Percentiles rank a stretch among this genome's conserved stretches.
Evolutionary conservation across 768 basidiomycete species (phyloP).

Genomic region (Erythrobasidium yunnanense): DNA sequence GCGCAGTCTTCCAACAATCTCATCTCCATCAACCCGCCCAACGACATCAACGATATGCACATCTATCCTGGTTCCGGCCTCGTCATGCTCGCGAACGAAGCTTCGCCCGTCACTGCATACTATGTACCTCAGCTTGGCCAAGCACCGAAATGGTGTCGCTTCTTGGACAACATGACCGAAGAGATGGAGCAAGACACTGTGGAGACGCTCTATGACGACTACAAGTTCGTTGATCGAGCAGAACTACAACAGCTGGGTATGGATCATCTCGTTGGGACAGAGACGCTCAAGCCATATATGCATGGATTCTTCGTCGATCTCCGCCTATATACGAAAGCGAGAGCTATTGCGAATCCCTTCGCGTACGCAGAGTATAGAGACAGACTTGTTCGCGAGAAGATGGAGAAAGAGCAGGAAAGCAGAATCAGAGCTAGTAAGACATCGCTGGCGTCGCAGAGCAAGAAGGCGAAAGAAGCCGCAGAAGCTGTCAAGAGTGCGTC

Average conservation of each 20-base stretch:
- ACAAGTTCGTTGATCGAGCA: slow-evolving; percentile 82
- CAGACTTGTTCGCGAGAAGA: slow-evolving; percentile 69
- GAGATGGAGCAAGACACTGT: slow-evolving; percentile 66
- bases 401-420: slow-evolving; percentile 86
- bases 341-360: slow-evolving; percentile 90
- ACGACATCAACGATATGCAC: slow-evolving; percentile 79
- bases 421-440: slow-evolving; percentile 77
- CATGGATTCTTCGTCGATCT: slow-evolving; percentile 97
- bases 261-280: slow-evolving; percentile 86
- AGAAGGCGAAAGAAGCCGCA: not conserved
- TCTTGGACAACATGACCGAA: slow-evolving; percentile 96
- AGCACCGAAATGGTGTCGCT: slow-evolving; percentile 90
- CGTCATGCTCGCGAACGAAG: slow-evolving; percentile 84
- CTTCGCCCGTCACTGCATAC: slow-evolving; percentile 87
- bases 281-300: slow-evolving; percentile 97
- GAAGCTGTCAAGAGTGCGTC: slow-evolving; percentile 47
- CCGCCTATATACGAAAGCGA: slow-evolving; percentile 88
- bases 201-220: slow-evolving; percentile 80
- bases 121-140: slow-evolving; percentile 94
- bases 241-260: slow-evolving; percentile 87
- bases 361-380: slow-evolving; percentile 90
- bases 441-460: slow-evolving; percentile 30
- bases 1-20: slow-evolving; percentile 68
- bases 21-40: slow-evolving; percentile 78
- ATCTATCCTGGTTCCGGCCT: slow-evolving; percentile 81